Conservation (phyloP, 2,329 filamentous ascomycete genomes). For the Aphanoascus verrucosus region DNA sequence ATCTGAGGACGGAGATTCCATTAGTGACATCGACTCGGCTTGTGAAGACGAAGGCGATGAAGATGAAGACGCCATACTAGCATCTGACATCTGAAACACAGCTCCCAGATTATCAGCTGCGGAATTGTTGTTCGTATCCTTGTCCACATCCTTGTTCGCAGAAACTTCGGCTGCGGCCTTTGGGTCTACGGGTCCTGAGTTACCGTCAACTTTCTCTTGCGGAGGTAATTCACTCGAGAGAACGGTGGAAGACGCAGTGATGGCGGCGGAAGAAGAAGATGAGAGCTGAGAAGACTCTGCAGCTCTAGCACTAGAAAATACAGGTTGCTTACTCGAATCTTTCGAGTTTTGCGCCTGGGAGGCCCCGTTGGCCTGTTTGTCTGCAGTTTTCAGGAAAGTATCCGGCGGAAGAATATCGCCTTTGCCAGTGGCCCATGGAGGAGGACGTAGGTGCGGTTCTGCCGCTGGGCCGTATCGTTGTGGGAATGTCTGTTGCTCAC, state of each 20-base stretch:
- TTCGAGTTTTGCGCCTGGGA: constrained; percentile 22
- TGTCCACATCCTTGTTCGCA: constrained; percentile 1
- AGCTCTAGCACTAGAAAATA: constrained; percentile 1
- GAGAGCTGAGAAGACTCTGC: constrained; percentile 1
- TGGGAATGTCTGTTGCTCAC: constrained; percentile 30
- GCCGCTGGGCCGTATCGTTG: constrained; percentile 39
- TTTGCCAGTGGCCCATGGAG: constrained; percentile 15
- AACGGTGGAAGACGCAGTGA: constrained; percentile 6
- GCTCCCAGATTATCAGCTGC: constrained; percentile 5
- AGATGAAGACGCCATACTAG: constrained; percentile 20
- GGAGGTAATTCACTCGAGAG: constrained; percentile 11
- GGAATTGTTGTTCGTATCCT: constrained; percentile 5
- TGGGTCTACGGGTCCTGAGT: constrained; percentile 1
- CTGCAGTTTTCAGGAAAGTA: not conserved
- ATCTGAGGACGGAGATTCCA: constrained; percentile 1
- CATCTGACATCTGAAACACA: constrained; percentile 18
- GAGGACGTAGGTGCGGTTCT: constrained; percentile 33
- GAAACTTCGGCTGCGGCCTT: constrained; percentile 3
- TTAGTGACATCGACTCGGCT: constrained; percentile 16
- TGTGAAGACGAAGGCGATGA: constrained; percentile 23
- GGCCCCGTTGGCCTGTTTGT: constrained; percentile 14
- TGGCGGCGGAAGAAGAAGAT: not conserved
- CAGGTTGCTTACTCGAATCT: constrained; percentile 14
- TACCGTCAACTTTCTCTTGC: constrained; percentile 3
- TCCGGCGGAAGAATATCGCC: constrained; percentile 2